phyloP scores from a whole-genome alignment of 2,329 filamentous ascomycete species.

The Cladosporium sp. region DNA sequence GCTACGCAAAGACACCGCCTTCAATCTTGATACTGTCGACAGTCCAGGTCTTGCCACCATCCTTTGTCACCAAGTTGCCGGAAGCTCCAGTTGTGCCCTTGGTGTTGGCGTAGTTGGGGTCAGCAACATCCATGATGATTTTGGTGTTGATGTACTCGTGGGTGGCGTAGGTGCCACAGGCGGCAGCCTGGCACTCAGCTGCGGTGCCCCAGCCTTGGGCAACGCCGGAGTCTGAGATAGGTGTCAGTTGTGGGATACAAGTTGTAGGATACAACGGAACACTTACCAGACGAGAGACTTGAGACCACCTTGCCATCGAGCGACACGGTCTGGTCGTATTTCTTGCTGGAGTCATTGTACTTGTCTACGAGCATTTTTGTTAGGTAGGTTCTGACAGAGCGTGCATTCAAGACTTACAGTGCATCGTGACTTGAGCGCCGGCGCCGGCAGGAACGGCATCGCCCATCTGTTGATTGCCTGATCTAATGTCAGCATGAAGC shows the following conservation, averaged over 20 bases:
- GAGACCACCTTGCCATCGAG: constrained; percentile 43
- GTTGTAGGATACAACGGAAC: neutral
- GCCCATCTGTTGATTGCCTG: constrained; percentile 24
- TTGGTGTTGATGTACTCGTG: constrained; percentile 46
- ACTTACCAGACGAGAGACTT: constrained; percentile 47
- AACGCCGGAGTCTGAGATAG: constrained; percentile 23
- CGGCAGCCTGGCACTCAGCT: constrained; percentile 42
- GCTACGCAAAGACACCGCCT: constrained; percentile 3
- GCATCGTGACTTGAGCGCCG: constrained; percentile 43
- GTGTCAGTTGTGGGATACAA: constrained; percentile 17
- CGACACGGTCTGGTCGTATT: constrained; percentile 44
- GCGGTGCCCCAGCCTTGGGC: constrained; percentile 43
- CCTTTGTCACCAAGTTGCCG: constrained; percentile 42
- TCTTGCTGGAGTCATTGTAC: constrained; percentile 41
- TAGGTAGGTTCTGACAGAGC: neutral
- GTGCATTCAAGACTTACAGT: constrained; percentile 37
- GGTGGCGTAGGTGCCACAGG: constrained; percentile 44
- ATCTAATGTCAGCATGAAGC: neutral
- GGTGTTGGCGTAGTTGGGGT: constrained; percentile 45
- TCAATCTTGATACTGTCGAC: constrained; percentile 41
- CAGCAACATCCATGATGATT: constrained; percentile 38
- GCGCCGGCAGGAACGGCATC: constrained; percentile 22
- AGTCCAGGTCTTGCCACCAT: constrained; percentile 48
- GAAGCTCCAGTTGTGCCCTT: constrained; percentile 42
- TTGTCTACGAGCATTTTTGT: constrained; percentile 33